Percentiles rank a stretch among this genome's conserved stretches.
phyloP scores from a whole-genome alignment of 495 filamentous ascomycete genomes.

The Elaphomyces granulatus region DNA sequence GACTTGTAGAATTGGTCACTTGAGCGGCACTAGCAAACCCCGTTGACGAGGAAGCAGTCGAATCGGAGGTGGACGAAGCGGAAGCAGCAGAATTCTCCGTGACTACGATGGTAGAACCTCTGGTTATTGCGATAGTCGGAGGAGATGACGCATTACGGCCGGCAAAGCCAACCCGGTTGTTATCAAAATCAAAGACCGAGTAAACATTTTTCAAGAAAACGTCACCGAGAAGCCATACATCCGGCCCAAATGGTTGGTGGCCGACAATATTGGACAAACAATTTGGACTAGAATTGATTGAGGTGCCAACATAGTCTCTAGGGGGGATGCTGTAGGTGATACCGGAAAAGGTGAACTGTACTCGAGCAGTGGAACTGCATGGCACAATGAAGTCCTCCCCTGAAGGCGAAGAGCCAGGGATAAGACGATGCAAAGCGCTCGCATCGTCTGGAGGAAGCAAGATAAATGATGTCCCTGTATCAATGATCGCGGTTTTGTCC shows the following conservation, averaged over 20 bases:
- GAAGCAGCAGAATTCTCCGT: neutral
- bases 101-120: no score
- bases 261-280: slow-evolving; percentile 53
- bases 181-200: slow-evolving; percentile 60
- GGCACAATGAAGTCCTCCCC: slow-evolving; percentile 52
- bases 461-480: slow-evolving; percentile 68
- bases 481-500: slow-evolving; percentile 49
- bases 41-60: neutral
- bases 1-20: neutral
- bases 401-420: slow-evolving; percentile 40
- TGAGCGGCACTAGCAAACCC: slow-evolving; percentile 1
- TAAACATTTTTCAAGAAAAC: slow-evolving; percentile 88
- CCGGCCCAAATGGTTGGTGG: slow-evolving; percentile 29
- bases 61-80: neutral
- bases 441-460: slow-evolving; percentile 55
- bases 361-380: slow-evolving; percentile 42
- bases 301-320: slow-evolving; percentile 51
- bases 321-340: slow-evolving; percentile 48
- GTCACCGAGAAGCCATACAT: slow-evolving; percentile 66
- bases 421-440: slow-evolving; percentile 43
- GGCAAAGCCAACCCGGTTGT: slow-evolving; percentile 28
- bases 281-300: slow-evolving; percentile 18
- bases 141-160: slow-evolving; percentile 6
- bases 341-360: slow-evolving; percentile 42
- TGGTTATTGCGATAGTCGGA: neutral